Evolutionary conservation across 805 yeast genomes (phyloP), one percentile per base, ranked within the genome.

Genomic region (Suhomyces xylopsoci): DNA sequence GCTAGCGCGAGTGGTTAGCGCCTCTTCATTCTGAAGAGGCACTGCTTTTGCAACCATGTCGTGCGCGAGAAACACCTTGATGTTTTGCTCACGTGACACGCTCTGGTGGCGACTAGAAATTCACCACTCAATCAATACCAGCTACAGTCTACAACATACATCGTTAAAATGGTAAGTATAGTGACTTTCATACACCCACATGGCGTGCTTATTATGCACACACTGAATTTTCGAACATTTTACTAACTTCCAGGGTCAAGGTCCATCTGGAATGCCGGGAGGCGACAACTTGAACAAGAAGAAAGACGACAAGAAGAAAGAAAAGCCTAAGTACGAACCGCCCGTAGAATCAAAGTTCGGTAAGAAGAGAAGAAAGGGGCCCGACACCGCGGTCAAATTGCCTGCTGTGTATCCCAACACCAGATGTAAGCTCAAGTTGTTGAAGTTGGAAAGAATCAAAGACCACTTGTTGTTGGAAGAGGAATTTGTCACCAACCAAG

Each of bases 301-400:
- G 68, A 83, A 83, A 69, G 84, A 82, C 62, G 84, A 81, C 57
- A 74, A 68, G 68, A 85, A 85, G 74, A 84, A 85, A 59, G 89
- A 88, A 63, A 92, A 93, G 73, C 98, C 97, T 65, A 93, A 92
- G 78, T 94, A 93, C 71, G 99, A 94, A 73, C 98, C 99, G 34
- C 99, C 99, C 14, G 97, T 93, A 55, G 96, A 93, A 72, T 87
- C 97, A 6, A 85, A 92, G 59, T 88, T 90, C 64, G 97, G 97
- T 52, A 88, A 90, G 70, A 92, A 90, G 81, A 88, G 89, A 77
- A 85, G 94, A 79, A 90, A 87, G 78, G 97, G 97, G 7, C 96
- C 94, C 50, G 89, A 90, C 51, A 88, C 96, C 24, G 90, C 85
- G 43, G 83, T 81, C 57, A 90, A 87, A 65, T 80, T 94, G 57